A percentile compares a stretch with the other conserved stretches of the same genome.
Evolutionary conservation across 495 filamentous ascomycete genomes (phyloP).

Genomic region (Bacidia rubella): DNA sequence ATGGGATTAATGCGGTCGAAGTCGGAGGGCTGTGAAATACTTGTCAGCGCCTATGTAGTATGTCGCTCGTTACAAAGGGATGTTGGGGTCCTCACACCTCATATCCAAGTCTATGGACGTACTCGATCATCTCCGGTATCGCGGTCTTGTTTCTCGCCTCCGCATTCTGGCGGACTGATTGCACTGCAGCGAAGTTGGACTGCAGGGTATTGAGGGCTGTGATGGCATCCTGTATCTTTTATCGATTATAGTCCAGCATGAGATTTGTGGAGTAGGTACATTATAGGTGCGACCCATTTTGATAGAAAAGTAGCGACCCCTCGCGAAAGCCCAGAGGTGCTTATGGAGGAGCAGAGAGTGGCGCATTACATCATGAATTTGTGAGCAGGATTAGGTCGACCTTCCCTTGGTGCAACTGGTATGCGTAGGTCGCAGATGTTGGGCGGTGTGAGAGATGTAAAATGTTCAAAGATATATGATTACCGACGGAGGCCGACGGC

Average conservation of each 20-base stretch:
- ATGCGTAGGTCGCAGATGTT: no score
- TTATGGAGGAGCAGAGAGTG: background rate
- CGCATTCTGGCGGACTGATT: constrained; percentile 58
- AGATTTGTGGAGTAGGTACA: background rate
- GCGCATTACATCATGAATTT: background rate
- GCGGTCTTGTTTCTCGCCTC: constrained; percentile 51
- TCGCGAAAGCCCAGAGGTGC: background rate
- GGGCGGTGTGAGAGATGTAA: no score
- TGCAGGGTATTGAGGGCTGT: constrained; percentile 80
- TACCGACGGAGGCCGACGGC: background rate
- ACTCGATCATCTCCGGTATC: constrained; percentile 63
- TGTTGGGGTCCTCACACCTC: constrained; percentile 37
- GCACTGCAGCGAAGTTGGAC: constrained; percentile 66
- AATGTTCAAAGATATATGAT: no score
- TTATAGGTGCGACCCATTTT: constrained; percentile 3
- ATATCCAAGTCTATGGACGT: constrained; percentile 66
- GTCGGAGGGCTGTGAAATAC: constrained; percentile 47
- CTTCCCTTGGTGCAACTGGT: no score
- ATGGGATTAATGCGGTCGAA: constrained; percentile 61
- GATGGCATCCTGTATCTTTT: constrained; percentile 55
- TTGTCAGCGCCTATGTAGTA: background rate
- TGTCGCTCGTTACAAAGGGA: background rate
- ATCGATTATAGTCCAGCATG: background rate
- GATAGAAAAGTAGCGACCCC: background rate
- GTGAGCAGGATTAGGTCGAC: no score